Evolutionary conservation across 345 rosid species (phyloP), one percentile per base, ranked within the genome.

Genomic region (Capsella bursapastoris): DNA sequence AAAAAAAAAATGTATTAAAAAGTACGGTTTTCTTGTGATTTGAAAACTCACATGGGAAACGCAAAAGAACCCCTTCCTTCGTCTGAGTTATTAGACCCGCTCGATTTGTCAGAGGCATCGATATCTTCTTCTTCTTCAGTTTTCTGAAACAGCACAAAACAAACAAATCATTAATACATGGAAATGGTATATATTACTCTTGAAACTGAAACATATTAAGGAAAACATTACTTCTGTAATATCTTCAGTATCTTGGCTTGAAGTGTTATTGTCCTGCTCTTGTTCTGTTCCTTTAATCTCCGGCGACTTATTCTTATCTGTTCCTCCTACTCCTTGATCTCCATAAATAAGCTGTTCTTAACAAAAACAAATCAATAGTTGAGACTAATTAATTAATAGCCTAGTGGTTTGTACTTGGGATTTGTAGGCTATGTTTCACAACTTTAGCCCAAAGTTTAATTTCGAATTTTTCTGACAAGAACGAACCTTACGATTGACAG

Each of bases 61-160:
- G 92, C 84, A 70, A 91, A 91, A 0, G 97, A 91, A 11, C 81
- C 87, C 5, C 82, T 64, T 78, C 90, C 83, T 72, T 82, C 80
- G 15, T 86, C 86, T 4, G 94, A 91, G 45, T 71, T 75, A 60
- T 78, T 79, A 0, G 90, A 86, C 55, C 81, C 86, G 22, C 83
- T 84, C 8, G 89, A 85, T 69, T 76, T 82, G 4, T 35, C 77
- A 7, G 87, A 85, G 8, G 71, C 72, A 8, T 69, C 53, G 37
- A 52, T 38, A 0, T 50, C 38, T 1, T 66, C 50, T 45, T 64
- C 78, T 48, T 73, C 81, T 27, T 78, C 10, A 0, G 40, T 80
- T 81, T 83, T 18, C 29, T 55, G 56, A 29, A 31, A 57, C 35
- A 59, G 5, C 11, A 14, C 8, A 28, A 27, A 51, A 10, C 47